Conservation (phyloP, 202 grass and related monocot species). For the Zoysia matrella region DNA sequence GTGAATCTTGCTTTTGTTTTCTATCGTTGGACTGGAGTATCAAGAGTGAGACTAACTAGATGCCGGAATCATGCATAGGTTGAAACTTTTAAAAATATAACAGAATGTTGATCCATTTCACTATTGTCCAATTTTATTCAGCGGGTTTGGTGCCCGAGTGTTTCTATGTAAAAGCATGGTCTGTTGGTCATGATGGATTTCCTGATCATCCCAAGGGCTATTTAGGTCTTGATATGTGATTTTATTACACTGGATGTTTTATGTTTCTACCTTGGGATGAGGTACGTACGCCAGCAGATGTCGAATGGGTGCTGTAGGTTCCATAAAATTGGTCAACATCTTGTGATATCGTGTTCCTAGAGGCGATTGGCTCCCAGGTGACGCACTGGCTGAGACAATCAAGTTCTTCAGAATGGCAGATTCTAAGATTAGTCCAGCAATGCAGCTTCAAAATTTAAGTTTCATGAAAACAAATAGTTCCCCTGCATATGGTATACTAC, state of each 20-base stretch:
- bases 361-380: background rate
- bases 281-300: no score
- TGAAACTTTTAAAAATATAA: slow-evolving; percentile 24
- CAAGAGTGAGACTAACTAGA: slow-evolving; percentile 18
- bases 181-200: background rate
- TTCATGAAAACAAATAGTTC: no score
- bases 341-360: no score
- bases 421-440: background rate
- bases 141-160: background rate
- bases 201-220: background rate
- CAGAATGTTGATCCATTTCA: slow-evolving; percentile 1
- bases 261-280: background rate
- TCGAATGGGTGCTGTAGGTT: no score
- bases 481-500: no score
- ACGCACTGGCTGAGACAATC: background rate
- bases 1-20: background rate
- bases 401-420: background rate
- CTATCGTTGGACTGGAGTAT: slow-evolving; percentile 4
- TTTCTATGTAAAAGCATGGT: background rate
- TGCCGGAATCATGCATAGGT: slow-evolving; percentile 22
- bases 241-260: background rate
- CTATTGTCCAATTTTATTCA: background rate
- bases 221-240: background rate
- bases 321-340: no score
- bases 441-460: background rate